Conservation (phyloP, 192 early-diverging fungal genomes). For the Coemansia sp. region DNA sequence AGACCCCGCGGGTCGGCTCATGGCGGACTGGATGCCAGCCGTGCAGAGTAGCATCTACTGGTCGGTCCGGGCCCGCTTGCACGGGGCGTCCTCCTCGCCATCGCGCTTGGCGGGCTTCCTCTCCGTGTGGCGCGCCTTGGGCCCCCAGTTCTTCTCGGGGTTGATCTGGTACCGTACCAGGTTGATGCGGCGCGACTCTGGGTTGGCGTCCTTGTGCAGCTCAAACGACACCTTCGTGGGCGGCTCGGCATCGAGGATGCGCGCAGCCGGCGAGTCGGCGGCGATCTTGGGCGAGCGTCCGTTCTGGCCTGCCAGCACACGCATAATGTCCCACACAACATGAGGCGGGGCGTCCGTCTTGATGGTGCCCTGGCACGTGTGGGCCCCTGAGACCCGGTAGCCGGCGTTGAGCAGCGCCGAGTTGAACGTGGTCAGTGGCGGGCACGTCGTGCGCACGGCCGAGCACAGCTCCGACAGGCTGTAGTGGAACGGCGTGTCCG, state of each 20-base stretch:
- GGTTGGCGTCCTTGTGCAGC: slow-evolving; percentile 62
- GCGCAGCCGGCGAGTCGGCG: slow-evolving; percentile 60
- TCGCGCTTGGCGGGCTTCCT: too few species aligned
- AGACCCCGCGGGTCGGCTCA: too few species aligned
- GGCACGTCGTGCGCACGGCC: slow-evolving; percentile 67
- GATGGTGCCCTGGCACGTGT: slow-evolving; percentile 70
- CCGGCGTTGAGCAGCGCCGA: slow-evolving; percentile 91
- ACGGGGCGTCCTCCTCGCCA: too few species aligned
- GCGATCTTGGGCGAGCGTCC: slow-evolving; percentile 60
- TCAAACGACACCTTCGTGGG: slow-evolving; percentile 66
- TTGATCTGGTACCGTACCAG: slow-evolving; percentile 94
- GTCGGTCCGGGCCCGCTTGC: too few species aligned
- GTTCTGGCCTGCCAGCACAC: slow-evolving; percentile 64
- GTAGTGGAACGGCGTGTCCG: slow-evolving; percentile 79
- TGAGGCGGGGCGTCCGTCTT: slow-evolving; percentile 87
- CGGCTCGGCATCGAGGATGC: slow-evolving; percentile 52
- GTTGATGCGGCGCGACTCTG: slow-evolving; percentile 69
- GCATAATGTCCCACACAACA: slow-evolving; percentile 91
- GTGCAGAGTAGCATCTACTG: too few species aligned
- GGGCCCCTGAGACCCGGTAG: slow-evolving; percentile 81
- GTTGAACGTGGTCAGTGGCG: slow-evolving; percentile 63
- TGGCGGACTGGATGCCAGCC: too few species aligned
- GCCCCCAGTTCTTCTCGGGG: slow-evolving; percentile 96
- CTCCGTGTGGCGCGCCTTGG: slow-evolving; percentile 66
- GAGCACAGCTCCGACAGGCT: slow-evolving; percentile 60